Conservation (phyloP, 805 yeast genomes). For the Starmerella apicola region DNA sequence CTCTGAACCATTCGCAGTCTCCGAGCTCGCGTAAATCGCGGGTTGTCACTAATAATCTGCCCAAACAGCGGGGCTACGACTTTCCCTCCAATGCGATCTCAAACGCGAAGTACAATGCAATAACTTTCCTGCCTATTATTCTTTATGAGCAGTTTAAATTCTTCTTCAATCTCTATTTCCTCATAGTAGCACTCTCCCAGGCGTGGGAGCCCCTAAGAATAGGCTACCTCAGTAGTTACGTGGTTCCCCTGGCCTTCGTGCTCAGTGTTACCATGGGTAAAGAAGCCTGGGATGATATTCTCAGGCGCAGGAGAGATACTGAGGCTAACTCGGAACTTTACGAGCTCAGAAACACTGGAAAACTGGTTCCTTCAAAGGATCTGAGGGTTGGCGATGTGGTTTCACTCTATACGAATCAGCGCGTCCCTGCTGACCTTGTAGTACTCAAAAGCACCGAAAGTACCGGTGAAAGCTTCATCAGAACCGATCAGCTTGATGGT, state of each 20-base stretch:
- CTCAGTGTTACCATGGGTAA: slow-evolving; percentile 84
- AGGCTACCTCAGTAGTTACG: slow-evolving; percentile 83
- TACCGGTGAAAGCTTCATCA: slow-evolving; percentile 78
- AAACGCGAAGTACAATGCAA: slow-evolving; percentile 84
- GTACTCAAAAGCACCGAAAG: slow-evolving; percentile 70
- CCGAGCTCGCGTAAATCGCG: slow-evolving; percentile 7
- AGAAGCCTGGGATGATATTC: slow-evolving; percentile 89
- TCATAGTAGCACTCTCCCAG: slow-evolving; percentile 89
- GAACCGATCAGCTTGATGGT: slow-evolving; percentile 97
- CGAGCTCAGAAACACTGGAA: slow-evolving; percentile 37
- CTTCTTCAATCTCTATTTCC: slow-evolving; percentile 83
- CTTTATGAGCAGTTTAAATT: slow-evolving; percentile 94
- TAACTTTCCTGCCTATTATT: slow-evolving; percentile 77
- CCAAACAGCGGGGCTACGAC: slow-evolving; percentile 16
- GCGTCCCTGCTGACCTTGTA: slow-evolving; percentile 91
- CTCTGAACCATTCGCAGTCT: background rate
- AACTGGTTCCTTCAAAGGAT: slow-evolving; percentile 40
- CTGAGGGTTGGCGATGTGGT: slow-evolving; percentile 81
- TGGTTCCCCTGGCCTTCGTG: slow-evolving; percentile 91
- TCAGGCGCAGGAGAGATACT: slow-evolving; percentile 75
- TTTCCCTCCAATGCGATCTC: slow-evolving; percentile 66
- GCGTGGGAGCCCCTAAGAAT: slow-evolving; percentile 78
- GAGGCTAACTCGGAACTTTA: slow-evolving; percentile 79
- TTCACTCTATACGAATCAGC: slow-evolving; percentile 59
- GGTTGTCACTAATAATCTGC: slow-evolving; percentile 11